phyloP scores from a whole-genome alignment of 1,284 basidiomycete genomes.

The Trichosporon asahii region DNA sequence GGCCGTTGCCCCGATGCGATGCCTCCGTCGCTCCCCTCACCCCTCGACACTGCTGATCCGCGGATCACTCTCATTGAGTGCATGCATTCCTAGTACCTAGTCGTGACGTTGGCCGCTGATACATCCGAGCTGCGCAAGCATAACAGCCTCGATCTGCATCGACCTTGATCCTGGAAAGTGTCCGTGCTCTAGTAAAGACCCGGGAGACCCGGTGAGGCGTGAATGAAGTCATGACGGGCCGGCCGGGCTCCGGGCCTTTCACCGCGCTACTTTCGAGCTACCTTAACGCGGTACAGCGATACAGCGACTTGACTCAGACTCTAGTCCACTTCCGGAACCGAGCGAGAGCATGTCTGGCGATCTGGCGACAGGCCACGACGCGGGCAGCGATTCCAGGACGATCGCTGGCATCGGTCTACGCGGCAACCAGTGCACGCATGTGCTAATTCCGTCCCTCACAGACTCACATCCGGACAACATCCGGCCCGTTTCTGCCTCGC shows the following conservation, averaged over 20 bases:
- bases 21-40: background rate
- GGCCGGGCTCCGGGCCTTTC: background rate
- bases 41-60: background rate
- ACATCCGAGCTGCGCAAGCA: background rate
- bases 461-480: background rate
- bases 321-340: background rate
- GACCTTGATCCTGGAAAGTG: background rate
- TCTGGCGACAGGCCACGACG: background rate
- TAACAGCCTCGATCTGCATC: background rate
- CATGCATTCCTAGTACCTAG: background rate
- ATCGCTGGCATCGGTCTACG: background rate
- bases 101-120: background rate
- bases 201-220: background rate
- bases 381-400: background rate
- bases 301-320: background rate
- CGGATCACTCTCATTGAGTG: background rate
- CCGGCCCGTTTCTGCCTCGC: background rate
- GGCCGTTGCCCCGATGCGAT: background rate
- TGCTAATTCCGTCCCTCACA: background rate
- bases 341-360: background rate
- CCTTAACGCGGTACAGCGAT: background rate
- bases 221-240: background rate
- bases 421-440: background rate
- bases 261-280: background rate
- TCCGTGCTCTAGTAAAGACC: background rate